Conservation (phyloP, 768 basidiomycete genomes). For the Tricholomella constricta region DNA sequence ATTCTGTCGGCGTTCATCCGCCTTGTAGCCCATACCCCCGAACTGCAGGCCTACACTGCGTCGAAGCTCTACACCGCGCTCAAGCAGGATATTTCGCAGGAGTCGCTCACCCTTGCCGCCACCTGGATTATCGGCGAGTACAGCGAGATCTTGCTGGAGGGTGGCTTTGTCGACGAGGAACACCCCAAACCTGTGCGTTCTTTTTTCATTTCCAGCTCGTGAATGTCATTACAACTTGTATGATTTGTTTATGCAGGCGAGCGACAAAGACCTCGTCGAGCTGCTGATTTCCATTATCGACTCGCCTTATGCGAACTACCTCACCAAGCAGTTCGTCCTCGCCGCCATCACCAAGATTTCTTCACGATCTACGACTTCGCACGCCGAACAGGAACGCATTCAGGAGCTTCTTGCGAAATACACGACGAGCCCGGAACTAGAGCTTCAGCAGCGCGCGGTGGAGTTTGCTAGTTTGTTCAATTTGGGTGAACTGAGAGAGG, state of each 20-base stretch:
- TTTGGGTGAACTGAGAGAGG: slow-evolving; percentile 71
- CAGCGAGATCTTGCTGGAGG: slow-evolving; percentile 84
- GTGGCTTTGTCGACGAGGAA: slow-evolving; percentile 78
- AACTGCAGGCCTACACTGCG: slow-evolving; percentile 93
- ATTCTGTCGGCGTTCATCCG: slow-evolving; percentile 94
- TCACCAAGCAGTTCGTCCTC: slow-evolving; percentile 91
- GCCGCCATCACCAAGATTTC: slow-evolving; percentile 89
- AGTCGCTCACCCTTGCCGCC: slow-evolving; percentile 88
- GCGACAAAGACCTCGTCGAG: slow-evolving; percentile 83
- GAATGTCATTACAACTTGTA: neutral
- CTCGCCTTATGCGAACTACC: slow-evolving; percentile 92
- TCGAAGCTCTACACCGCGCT: slow-evolving; percentile 90
- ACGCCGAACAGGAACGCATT: slow-evolving; percentile 76
- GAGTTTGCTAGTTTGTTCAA: slow-evolving; percentile 90
- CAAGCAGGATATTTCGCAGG: slow-evolving; percentile 91
- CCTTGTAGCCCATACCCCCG: slow-evolving; percentile 94
- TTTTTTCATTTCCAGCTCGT: too few relatives aligned
- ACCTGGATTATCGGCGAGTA: slow-evolving; percentile 98
- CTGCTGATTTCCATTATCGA: slow-evolving; percentile 84
- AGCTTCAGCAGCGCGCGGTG: slow-evolving; percentile 93
- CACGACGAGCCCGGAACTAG: slow-evolving; percentile 87
- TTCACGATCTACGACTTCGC: slow-evolving; percentile 69
- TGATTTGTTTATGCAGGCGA: slow-evolving; percentile 46
- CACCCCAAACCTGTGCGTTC: slow-evolving; percentile 59
- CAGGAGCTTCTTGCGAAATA: slow-evolving; percentile 76